Percentiles rank a stretch among this genome's conserved stretches.
Evolutionary conservation across 208 protist species (phyloP).

Genomic region (Trypanosoma platydactyli): DNA sequence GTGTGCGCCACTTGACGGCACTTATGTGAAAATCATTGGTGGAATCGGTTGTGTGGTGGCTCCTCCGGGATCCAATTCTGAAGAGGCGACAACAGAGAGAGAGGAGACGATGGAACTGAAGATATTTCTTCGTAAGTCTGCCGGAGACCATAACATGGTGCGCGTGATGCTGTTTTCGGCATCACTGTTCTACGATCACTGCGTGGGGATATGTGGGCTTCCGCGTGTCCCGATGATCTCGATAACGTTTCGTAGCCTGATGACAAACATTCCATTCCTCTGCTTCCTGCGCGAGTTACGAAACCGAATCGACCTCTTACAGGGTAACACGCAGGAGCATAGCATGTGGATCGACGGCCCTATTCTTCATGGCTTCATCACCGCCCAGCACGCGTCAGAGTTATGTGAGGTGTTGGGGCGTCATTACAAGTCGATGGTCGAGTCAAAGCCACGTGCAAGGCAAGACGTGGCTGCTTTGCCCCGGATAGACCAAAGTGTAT

Average conservation of each 20-base stretch:
- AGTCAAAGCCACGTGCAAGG: conserved; percentile 24
- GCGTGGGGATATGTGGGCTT: conserved; percentile 30
- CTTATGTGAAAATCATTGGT: conserved; percentile 62
- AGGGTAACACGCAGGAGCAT: conserved; percentile 20
- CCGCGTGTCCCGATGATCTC: conserved; percentile 27
- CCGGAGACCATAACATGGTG: conserved; percentile 73
- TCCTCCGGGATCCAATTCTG: background rate
- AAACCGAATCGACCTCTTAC: conserved; percentile 31
- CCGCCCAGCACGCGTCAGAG: conserved; percentile 20
- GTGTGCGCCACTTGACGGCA: conserved; percentile 36
- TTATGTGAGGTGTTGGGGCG: conserved; percentile 31
- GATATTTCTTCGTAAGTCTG: conserved; percentile 72
- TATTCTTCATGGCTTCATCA: conserved; percentile 38
- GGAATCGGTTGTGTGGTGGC: conserved; percentile 25
- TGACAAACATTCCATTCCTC: conserved; percentile 77
- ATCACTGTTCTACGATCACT: conserved; percentile 55
- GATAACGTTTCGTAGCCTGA: conserved; percentile 34
- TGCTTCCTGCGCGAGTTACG: conserved; percentile 77
- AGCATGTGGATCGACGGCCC: conserved; percentile 42
- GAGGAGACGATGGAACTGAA: conserved; percentile 29
- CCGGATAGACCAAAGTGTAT: background rate
- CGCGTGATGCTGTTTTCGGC: conserved; percentile 54
- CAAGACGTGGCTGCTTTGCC: background rate
- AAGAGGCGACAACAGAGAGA: background rate
- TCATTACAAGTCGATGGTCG: conserved; percentile 37